Conservation (phyloP, 306 rosid genomes). For the Cicer chorassanicum region DNA sequence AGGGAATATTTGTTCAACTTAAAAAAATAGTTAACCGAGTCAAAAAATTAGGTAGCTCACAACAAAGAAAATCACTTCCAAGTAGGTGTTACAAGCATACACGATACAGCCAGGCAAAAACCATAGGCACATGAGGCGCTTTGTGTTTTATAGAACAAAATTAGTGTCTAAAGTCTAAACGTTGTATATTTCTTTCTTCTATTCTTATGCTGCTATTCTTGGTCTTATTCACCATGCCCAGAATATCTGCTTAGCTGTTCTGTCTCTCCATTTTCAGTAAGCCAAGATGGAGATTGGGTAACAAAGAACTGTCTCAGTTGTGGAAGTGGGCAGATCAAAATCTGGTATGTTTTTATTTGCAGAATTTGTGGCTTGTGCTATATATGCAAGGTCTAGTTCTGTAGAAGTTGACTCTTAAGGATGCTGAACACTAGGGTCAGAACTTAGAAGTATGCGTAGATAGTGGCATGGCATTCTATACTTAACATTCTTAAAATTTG, state of each 20-base stretch:
- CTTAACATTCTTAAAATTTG: neutral
- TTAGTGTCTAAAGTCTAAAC: neutral
- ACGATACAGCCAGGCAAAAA: constrained; percentile 17
- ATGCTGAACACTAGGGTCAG: constrained; percentile 33
- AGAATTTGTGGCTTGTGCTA: constrained; percentile 10
- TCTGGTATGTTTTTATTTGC: constrained; percentile 62
- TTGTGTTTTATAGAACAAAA: constrained; percentile 16
- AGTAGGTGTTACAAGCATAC: neutral
- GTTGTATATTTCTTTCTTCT: neutral
- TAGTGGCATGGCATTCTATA: constrained; percentile 28
- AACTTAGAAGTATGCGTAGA: constrained; percentile 4
- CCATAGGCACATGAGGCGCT: neutral
- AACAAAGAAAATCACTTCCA: neutral
- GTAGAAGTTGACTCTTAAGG: constrained; percentile 21
- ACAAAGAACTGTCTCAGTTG: constrained; percentile 92
- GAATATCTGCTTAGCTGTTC: constrained; percentile 26
- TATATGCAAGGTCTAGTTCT: constrained; percentile 16
- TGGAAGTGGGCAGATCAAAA: constrained; percentile 99
- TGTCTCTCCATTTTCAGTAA: constrained; percentile 57
- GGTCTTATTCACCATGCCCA: constrained; percentile 24
- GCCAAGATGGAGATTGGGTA: constrained; percentile 95
- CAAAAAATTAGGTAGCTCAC: neutral
- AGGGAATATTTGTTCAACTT: neutral
- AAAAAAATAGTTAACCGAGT: neutral
- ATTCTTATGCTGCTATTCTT: constrained; percentile 5